Evolutionary conservation across 495 filamentous ascomycete genomes (phyloP), one percentile per base, ranked within the genome.

Genomic region (Sabuloglossum arenarium): DNA sequence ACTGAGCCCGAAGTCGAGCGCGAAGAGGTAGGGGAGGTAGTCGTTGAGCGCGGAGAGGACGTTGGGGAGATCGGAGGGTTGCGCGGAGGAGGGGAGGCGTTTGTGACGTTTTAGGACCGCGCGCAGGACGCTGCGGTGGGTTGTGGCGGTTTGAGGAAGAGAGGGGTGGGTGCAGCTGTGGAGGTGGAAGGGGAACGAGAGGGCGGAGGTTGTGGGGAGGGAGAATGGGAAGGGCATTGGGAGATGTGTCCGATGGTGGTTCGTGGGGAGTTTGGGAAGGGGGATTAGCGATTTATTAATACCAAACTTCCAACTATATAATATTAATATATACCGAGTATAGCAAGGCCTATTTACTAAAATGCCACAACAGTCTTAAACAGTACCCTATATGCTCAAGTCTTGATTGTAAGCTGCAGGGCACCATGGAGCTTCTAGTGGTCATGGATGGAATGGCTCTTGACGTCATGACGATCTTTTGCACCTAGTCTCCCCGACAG

Each of bases 161-260:
- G 89, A 89, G 6, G 89, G 87, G 64, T 94, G 89, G 1, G 83
- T 83, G 53, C 77, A 71, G 56, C 65, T 66, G 58, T 51, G 61
- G 62, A 89, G 79, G 69, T 73, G 80, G 21, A 78, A 70, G 9
- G 85, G 79, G 65, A 94, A 90, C 37, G 82, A 81, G 61, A 89
- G 78, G 45, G 79, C 73, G 1, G 86, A 91, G 24, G 88, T 94
- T 23, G 88, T 94, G 2, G 88, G 85, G 37, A 94, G 77, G 31
- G 74, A 71, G 62, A 89, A 93, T 21, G 82, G 80, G 66, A 82
- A 95, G 45, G 90, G 87, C 89, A 95, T 94, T 31, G 24, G 59
- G 57, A 9, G 59, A 45, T 21, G 8, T 51, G 8, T 21, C 19
- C 8, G 8, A 19, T 28, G 19, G 19, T 51, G 46, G 46, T 12